Evolutionary conservation across 2,329 filamentous ascomycete genomes (phyloP).

Genomic region (Botrytis pseudocinerea): DNA sequence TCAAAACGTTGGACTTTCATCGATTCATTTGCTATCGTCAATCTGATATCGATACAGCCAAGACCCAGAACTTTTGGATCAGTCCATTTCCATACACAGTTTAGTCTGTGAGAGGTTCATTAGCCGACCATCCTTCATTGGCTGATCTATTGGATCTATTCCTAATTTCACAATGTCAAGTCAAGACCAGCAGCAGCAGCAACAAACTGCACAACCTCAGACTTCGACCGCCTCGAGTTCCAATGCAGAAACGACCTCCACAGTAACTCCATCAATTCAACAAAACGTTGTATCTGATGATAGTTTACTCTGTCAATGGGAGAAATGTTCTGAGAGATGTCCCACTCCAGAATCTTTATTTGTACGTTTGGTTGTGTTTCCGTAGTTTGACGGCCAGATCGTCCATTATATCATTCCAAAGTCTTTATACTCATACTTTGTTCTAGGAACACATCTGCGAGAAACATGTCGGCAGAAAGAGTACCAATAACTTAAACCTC

Average conservation of each 20-base stretch:
- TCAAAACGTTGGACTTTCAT: not conserved
- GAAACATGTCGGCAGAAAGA: conserved; percentile 96
- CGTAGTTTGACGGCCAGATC: not conserved
- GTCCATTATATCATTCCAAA: not conserved
- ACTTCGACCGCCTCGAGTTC: conserved; percentile 6
- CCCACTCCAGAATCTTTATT: conserved; percentile 44
- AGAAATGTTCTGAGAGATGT: conserved; percentile 45
- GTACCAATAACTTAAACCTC: conserved; percentile 96
- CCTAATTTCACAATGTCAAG: conserved; percentile 6
- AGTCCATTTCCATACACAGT: not conserved
- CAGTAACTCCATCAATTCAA: conserved; percentile 26
- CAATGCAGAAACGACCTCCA: conserved; percentile 27
- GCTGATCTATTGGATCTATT: not conserved
- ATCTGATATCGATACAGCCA: not conserved
- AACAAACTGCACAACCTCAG: conserved; percentile 15
- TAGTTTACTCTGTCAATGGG: conserved; percentile 45
- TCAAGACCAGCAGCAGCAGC: conserved; percentile 27
- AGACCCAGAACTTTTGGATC: not conserved
- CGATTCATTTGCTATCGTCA: not conserved
- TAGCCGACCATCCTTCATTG: conserved; percentile 21
- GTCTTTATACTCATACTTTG: conserved; percentile 19
- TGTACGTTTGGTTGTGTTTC: conserved; percentile 37
- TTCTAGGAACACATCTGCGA: conserved; percentile 93
- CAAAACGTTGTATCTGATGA: conserved; percentile 38
- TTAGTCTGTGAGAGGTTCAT: conserved; percentile 10